These are phyloP conservation scores for Arabis hirsuta DNA, from an alignment of 345 rosid species.

Conservation along the genomic window DNA sequence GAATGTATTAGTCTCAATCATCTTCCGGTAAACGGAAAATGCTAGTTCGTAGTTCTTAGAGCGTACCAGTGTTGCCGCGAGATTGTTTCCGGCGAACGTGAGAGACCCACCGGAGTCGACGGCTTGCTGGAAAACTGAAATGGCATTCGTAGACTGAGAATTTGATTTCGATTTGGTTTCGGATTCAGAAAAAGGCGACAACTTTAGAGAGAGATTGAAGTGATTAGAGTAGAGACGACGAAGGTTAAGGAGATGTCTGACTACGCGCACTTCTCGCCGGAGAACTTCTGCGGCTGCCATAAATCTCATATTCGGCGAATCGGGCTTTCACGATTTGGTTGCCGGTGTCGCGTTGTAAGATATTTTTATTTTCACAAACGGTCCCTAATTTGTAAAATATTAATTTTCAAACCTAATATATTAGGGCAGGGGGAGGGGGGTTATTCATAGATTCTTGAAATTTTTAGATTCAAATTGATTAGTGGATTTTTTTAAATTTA, in stretches of 20 bases:
- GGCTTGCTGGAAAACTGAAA: slow-evolving; percentile 50
- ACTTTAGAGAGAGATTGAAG: slow-evolving; percentile 4
- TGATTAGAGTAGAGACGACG: slow-evolving; percentile 8
- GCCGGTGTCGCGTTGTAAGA: too few relatives aligned
- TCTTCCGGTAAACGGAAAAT: slow-evolving; percentile 51
- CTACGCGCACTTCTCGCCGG: slow-evolving; percentile 20
- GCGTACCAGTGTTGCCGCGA: slow-evolving; percentile 55
- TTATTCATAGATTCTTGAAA: too few relatives aligned
- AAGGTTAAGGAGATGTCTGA: slow-evolving; percentile 15
- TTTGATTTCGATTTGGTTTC: slow-evolving; percentile 49
- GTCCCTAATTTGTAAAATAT: too few relatives aligned
- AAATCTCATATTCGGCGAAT: slow-evolving; percentile 20
- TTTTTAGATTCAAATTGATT: too few relatives aligned
- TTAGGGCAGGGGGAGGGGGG: too few relatives aligned
- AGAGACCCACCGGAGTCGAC: slow-evolving; percentile 47
- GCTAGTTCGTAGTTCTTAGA: slow-evolving; percentile 57
- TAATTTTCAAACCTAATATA: too few relatives aligned
- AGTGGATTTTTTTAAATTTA: too few relatives aligned
- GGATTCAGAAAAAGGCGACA: slow-evolving; percentile 38
- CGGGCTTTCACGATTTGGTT: neutral
- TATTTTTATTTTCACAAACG: too few relatives aligned
- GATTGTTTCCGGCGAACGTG: slow-evolving; percentile 49
- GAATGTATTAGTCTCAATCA: slow-evolving; percentile 46
- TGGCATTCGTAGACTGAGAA: slow-evolving; percentile 45
- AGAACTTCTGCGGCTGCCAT: slow-evolving; percentile 20